phyloP scores from a whole-genome alignment of 2,329 filamentous ascomycete genomes.

The Metarhizium sp. region DNA sequence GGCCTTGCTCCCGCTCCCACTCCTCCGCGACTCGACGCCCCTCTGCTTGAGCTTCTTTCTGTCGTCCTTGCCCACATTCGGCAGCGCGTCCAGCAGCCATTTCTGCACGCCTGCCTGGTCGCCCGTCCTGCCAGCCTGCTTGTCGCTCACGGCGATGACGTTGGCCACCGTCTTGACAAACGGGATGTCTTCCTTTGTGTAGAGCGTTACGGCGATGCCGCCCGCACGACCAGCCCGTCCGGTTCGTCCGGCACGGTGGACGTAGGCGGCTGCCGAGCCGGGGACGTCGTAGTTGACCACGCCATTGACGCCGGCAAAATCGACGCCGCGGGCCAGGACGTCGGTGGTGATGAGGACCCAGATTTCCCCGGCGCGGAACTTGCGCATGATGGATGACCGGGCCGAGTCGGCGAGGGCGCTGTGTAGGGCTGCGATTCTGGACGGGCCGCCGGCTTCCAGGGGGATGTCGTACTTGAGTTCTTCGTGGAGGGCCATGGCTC shows the following conservation, averaged over 20 bases:
- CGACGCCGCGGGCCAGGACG: constrained; percentile 81
- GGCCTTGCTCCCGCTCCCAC: constrained; percentile 28
- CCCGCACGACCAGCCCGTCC: constrained; percentile 80
- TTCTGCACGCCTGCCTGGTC: constrained; percentile 57
- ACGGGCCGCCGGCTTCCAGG: constrained; percentile 71
- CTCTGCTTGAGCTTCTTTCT: constrained; percentile 72
- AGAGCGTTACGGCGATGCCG: constrained; percentile 86
- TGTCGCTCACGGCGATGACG: constrained; percentile 77
- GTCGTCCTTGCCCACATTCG: constrained; percentile 73
- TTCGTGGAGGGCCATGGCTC: constrained; percentile 76
- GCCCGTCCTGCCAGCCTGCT: constrained; percentile 47
- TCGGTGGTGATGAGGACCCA: constrained; percentile 98
- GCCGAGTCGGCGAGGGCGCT: constrained; percentile 70
- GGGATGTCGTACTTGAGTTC: constrained; percentile 95
- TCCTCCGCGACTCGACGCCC: constrained; percentile 64
- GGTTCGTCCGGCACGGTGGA: constrained; percentile 87
- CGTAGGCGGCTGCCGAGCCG: constrained; percentile 79
- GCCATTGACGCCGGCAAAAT: constrained; percentile 90
- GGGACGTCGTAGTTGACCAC: constrained; percentile 98
- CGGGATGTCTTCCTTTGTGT: constrained; percentile 89
- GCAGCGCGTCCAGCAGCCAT: constrained; percentile 84
- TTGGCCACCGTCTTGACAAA: constrained; percentile 87
- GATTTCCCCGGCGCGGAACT: constrained; percentile 83
- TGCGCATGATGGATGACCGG: constrained; percentile 74
- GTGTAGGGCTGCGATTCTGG: constrained; percentile 82